A percentile compares a stretch with the other conserved stretches of the same genome.
Conservation (phyloP, 1,284 basidiomycete species). For the Boletus sp. region DNA sequence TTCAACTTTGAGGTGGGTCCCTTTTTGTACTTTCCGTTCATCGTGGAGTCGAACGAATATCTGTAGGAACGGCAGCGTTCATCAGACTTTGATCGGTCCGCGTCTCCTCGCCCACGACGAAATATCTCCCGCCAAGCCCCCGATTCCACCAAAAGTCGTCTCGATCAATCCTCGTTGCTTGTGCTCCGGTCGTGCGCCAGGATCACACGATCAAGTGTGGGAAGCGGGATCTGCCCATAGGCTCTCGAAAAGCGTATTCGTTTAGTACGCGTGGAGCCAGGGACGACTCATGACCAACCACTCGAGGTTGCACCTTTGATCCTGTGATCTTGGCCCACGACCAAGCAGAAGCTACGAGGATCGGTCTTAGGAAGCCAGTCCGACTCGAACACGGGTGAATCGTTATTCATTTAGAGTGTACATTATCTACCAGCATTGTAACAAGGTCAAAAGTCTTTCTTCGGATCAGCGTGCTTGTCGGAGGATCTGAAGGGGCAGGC, state of each 20-base stretch:
- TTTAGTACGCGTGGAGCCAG: conserved; percentile 6
- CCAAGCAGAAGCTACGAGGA: too few species aligned
- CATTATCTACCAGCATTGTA: too few species aligned
- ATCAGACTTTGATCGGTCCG: not conserved
- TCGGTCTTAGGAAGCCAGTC: too few species aligned
- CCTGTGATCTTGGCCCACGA: too few species aligned
- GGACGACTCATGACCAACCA: conserved; percentile 6
- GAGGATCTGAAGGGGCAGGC: too few species aligned
- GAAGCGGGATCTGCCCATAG: conserved; percentile 5
- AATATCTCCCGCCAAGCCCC: conserved; percentile 1
- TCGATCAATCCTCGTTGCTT: conserved; percentile 2
- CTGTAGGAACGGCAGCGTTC: not conserved
- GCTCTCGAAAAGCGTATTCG: conserved; percentile 7
- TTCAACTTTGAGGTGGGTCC: not conserved
- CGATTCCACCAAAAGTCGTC: conserved; percentile 10
- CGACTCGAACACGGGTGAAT: too few species aligned
- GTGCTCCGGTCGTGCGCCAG: conserved; percentile 16
- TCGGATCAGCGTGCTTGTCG: too few species aligned
- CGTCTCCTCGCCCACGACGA: not conserved
- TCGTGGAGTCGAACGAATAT: too few species aligned
- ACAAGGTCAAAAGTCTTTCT: too few species aligned
- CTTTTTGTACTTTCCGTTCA: not conserved
- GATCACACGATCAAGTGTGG: conserved; percentile 8
- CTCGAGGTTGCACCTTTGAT: too few species aligned
- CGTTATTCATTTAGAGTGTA: too few species aligned